Evolutionary conservation across 176 grass and related monocot genomes (phyloP).

Genomic region (Lolium perenne): DNA sequence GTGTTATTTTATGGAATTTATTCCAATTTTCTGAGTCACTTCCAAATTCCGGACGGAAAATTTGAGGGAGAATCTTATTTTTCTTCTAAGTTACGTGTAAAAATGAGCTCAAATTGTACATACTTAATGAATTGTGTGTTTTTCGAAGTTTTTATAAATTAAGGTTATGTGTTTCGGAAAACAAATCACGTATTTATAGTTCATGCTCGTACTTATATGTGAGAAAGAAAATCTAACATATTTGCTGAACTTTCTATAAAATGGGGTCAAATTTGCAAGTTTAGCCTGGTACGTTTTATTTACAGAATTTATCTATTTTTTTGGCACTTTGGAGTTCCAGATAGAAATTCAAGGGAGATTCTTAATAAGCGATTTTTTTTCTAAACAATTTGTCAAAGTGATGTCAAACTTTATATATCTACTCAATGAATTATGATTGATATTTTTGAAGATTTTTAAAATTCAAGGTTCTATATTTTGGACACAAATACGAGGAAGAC

Average conservation of each 20-base stretch:
- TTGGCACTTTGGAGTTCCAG: not conserved
- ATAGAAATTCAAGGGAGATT: not conserved
- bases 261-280: not conserved
- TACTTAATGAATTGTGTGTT: too few relatives aligned
- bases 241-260: not conserved
- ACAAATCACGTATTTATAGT: not conserved
- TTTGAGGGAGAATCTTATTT: not conserved
- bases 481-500: not conserved
- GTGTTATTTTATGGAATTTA: not conserved
- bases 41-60: not conserved
- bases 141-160: too few relatives aligned
- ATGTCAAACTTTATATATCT: not conserved
- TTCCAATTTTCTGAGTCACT: not conserved
- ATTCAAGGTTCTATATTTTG: not conserved
- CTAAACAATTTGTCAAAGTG: not conserved
- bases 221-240: not conserved
- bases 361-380: not conserved
- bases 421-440: not conserved
- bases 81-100: not conserved
- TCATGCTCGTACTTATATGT: not conserved
- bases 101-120: not conserved
- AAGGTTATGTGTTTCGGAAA: too few relatives aligned
- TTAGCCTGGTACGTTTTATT: not conserved
- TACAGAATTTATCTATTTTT: not conserved
- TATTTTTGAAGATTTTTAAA: not conserved